Evolutionary conservation across 495 filamentous ascomycete species (phyloP).

Genomic region (Lophiotrema nucula): DNA sequence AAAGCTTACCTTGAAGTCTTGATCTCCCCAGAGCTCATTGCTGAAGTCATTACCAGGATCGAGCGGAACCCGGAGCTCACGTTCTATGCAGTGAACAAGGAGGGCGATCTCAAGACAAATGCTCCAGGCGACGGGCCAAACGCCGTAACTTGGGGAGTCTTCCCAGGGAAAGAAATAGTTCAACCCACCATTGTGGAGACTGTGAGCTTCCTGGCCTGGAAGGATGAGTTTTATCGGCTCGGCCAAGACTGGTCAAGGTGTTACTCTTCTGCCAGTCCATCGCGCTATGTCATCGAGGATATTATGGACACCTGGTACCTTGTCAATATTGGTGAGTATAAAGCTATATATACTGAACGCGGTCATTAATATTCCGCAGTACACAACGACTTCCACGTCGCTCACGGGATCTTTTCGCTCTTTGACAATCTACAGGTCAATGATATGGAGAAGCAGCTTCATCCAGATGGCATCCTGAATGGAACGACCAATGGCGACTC

Average conservation of each 20-base stretch:
- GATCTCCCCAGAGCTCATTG: slow-evolving; percentile 72
- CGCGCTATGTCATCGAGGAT: slow-evolving; percentile 73
- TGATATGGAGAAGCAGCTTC: slow-evolving; percentile 56
- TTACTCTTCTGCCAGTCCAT: slow-evolving; percentile 73
- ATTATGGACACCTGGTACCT: slow-evolving; percentile 90
- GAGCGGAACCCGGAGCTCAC: slow-evolving; percentile 77
- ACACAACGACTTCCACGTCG: slow-evolving; percentile 91
- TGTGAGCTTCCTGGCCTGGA: slow-evolving; percentile 97
- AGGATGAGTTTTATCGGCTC: slow-evolving; percentile 93
- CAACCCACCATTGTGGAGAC: slow-evolving; percentile 99
- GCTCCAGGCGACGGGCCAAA: slow-evolving; percentile 82
- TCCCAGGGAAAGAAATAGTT: slow-evolving; percentile 97
- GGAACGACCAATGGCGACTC: slow-evolving; percentile 5
- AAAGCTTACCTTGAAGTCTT: slow-evolving; percentile 96
- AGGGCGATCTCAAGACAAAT: slow-evolving; percentile 81
- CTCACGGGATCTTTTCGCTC: slow-evolving; percentile 72
- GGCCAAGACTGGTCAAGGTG: slow-evolving; percentile 94
- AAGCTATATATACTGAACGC: neutral
- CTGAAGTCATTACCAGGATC: slow-evolving; percentile 76
- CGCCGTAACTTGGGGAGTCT: slow-evolving; percentile 98
- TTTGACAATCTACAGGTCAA: slow-evolving; percentile 76
- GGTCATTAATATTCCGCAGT: slow-evolving; percentile 52
- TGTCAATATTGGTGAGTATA: slow-evolving; percentile 79
- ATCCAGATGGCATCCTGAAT: slow-evolving; percentile 26
- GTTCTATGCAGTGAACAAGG: slow-evolving; percentile 86